phyloP scores from a whole-genome alignment of 768 basidiomycete species.

The Suillus luteus region DNA sequence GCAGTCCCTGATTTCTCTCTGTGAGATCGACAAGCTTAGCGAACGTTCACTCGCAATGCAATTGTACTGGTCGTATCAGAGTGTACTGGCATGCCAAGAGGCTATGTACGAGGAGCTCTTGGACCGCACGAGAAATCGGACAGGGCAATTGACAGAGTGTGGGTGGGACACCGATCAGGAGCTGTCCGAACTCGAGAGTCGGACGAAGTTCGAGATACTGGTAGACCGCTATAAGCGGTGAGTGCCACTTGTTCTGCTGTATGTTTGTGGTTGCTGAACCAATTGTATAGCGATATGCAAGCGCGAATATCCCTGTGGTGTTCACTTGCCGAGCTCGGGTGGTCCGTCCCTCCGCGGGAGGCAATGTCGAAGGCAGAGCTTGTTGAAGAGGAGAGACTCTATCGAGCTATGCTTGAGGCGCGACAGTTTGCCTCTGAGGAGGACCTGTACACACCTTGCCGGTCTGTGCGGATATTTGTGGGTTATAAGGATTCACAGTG shows the following conservation, averaged over 20 bases:
- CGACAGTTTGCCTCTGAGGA: constrained; percentile 52
- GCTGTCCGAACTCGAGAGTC: constrained; percentile 53
- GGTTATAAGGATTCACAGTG: constrained; percentile 47
- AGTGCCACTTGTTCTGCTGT: constrained; percentile 21
- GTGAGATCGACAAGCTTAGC: constrained; percentile 47
- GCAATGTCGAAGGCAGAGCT: constrained; percentile 69
- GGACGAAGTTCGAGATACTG: constrained; percentile 60
- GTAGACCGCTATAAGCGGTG: constrained; percentile 59
- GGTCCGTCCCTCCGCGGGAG: constrained; percentile 59
- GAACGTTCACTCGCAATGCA: constrained; percentile 73
- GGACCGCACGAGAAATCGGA: constrained; percentile 59
- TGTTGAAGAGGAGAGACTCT: constrained; percentile 64
- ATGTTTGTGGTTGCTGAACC: background rate
- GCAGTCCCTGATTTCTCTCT: constrained; percentile 40
- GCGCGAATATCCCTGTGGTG: constrained; percentile 65
- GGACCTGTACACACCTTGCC: constrained; percentile 55
- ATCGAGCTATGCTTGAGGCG: constrained; percentile 62
- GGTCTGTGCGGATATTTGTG: constrained; percentile 60
- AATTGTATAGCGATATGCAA: constrained; percentile 58
- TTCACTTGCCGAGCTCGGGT: constrained; percentile 59
- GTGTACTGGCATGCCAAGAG: constrained; percentile 66
- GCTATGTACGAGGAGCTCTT: constrained; percentile 78
- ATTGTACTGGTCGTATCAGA: constrained; percentile 61
- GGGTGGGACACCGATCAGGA: constrained; percentile 77
- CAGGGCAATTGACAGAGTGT: constrained; percentile 51